Conservation (phyloP, 805 yeast genomes). For the Ogataea minuta region DNA sequence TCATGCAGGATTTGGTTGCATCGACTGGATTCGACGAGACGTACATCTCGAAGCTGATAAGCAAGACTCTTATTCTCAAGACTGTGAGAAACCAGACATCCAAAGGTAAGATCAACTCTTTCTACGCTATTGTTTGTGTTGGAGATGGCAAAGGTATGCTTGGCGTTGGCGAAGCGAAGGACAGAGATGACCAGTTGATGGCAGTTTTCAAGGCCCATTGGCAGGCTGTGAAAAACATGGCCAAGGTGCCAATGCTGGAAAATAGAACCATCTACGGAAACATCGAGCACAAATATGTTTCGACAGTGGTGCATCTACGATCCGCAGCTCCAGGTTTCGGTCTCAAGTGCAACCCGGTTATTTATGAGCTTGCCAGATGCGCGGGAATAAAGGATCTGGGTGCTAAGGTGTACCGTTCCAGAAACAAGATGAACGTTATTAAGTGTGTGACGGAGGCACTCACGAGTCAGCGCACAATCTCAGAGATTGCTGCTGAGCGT, state of each 20-base stretch:
- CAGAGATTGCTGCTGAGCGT: conserved; percentile 84
- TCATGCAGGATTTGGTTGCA: conserved; percentile 40
- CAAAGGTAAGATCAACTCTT: conserved; percentile 83
- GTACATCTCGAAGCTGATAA: conserved; percentile 58
- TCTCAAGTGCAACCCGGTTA: conserved; percentile 82
- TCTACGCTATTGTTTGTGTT: conserved; percentile 81
- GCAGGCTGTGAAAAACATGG: conserved; percentile 87
- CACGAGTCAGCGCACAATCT: conserved; percentile 71
- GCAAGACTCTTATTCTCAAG: conserved; percentile 69
- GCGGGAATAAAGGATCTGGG: conserved; percentile 93
- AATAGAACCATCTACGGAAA: conserved; percentile 87
- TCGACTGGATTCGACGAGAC: conserved; percentile 65
- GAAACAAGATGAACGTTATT: conserved; percentile 93
- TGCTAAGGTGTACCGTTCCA: conserved; percentile 87
- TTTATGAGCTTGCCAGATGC: conserved; percentile 86
- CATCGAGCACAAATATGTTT: conserved; percentile 79
- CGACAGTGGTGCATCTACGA: conserved; percentile 76
- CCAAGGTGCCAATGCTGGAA: conserved; percentile 81
- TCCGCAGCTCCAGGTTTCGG: conserved; percentile 95
- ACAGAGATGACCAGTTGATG: conserved; percentile 67
- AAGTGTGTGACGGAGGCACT: conserved; percentile 88
- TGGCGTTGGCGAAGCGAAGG: conserved; percentile 94
- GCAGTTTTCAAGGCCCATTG: conserved; percentile 86
- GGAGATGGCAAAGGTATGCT: conserved; percentile 94
- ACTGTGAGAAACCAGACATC: conserved; percentile 88